Conservation (phyloP, 345 rosid genomes). For the Nephelium lappaceum region DNA sequence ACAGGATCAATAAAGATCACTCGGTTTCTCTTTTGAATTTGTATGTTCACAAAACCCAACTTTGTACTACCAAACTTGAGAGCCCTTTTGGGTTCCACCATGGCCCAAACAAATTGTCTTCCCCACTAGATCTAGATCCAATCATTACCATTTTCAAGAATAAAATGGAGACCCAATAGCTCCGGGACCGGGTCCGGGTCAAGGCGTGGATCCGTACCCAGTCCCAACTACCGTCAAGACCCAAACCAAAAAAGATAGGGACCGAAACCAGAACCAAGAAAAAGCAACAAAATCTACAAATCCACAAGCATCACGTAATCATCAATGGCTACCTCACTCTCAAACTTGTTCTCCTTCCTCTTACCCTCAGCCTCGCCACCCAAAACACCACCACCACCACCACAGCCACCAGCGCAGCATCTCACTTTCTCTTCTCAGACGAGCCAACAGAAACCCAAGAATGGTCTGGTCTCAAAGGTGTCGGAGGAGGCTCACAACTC, state of each 20-base stretch:
- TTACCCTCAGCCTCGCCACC: constrained; percentile 53
- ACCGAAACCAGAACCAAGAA: constrained; percentile 11
- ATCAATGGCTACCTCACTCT: constrained; percentile 66
- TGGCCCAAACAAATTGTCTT: too few species aligned
- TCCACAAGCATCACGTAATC: constrained; percentile 18
- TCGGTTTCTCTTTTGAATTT: too few species aligned
- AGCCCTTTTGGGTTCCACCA: too few species aligned
- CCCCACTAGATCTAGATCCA: too few species aligned
- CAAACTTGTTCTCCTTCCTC: constrained; percentile 67
- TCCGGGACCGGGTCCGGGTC: constrained; percentile 12
- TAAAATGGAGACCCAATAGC: not conserved
- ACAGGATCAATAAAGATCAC: too few species aligned
- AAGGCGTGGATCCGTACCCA: constrained; percentile 1
- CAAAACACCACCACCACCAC: constrained; percentile 25
- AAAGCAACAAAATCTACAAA: constrained; percentile 21
- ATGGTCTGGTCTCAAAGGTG: constrained; percentile 29
- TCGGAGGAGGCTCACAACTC: constrained; percentile 27
- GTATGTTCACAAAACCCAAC: not conserved
- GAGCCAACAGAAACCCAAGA: constrained; percentile 31
- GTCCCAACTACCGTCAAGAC: not conserved
- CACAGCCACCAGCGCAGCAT: constrained; percentile 30
- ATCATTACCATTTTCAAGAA: too few species aligned
- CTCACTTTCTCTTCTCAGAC: constrained; percentile 26
- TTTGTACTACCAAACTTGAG: too few species aligned
- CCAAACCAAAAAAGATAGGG: not conserved